Conservation (phyloP, 2,329 filamentous ascomycete genomes). For the Plenodomus lindquistii region DNA sequence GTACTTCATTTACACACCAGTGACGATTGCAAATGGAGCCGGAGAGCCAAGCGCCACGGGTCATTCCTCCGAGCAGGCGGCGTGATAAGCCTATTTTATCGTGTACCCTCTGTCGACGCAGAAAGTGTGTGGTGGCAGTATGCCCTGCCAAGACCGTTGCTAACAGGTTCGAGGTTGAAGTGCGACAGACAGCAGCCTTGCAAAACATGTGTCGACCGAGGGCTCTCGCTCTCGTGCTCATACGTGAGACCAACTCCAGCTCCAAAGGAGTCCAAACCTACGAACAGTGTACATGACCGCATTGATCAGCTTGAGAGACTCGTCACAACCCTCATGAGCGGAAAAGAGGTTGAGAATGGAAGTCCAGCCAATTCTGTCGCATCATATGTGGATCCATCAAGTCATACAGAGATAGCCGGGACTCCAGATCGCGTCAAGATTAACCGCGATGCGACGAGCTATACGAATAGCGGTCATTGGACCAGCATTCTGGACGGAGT, state of each 20-base stretch:
- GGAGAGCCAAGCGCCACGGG: slow-evolving; percentile 20
- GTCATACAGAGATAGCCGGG: slow-evolving; percentile 19
- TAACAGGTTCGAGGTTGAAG: slow-evolving; percentile 27
- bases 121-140: slow-evolving; percentile 22
- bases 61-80: slow-evolving; percentile 32
- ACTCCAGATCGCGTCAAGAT: slow-evolving; percentile 39
- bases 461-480: slow-evolving; percentile 41
- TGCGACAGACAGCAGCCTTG: slow-evolving; percentile 44
- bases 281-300: slow-evolving; percentile 40
- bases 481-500: slow-evolving; percentile 44
- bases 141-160: background rate
- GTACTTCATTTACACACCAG: too few relatives aligned
- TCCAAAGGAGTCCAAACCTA: slow-evolving; percentile 25
- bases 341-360: slow-evolving; percentile 14
- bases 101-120: slow-evolving; percentile 32
- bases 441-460: slow-evolving; percentile 33
- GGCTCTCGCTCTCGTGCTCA: slow-evolving; percentile 40
- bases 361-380: slow-evolving; percentile 4
- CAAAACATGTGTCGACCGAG: slow-evolving; percentile 42
- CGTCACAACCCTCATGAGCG: slow-evolving; percentile 40
- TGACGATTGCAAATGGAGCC: slow-evolving; percentile 16
- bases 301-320: slow-evolving; percentile 44
- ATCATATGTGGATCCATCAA: slow-evolving; percentile 10
- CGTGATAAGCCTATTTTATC: slow-evolving; percentile 39
- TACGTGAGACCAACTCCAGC: slow-evolving; percentile 27